phyloP scores from a whole-genome alignment of 2,329 filamentous ascomycete genomes.

The Hymenoscyphus fraxineus region DNA sequence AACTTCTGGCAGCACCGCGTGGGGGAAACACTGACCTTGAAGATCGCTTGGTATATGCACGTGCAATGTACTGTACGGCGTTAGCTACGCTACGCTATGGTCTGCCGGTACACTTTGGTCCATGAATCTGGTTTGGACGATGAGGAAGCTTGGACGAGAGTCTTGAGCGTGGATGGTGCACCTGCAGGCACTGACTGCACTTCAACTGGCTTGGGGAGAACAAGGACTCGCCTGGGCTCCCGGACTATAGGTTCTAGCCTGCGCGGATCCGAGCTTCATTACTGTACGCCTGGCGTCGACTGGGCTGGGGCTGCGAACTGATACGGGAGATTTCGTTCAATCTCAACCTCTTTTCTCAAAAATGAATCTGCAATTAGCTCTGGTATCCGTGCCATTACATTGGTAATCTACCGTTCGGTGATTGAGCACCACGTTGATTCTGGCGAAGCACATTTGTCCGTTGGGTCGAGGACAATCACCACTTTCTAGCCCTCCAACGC shows the following conservation, averaged over 20 bases:
- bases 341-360: background rate
- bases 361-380: background rate
- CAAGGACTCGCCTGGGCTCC: background rate
- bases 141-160: conserved; percentile 8
- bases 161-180: background rate
- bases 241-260: conserved; percentile 16
- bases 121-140: background rate
- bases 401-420: background rate
- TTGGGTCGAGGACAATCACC: conserved; percentile 1
- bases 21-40: conserved; percentile 9
- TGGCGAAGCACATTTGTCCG: background rate
- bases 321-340: conserved; percentile 9
- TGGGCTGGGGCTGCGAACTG: conserved; percentile 6
- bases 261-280: conserved; percentile 20
- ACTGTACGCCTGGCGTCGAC: conserved; percentile 4
- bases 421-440: background rate
- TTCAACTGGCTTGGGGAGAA: background rate
- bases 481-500: background rate
- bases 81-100: conserved; percentile 1
- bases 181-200: background rate
- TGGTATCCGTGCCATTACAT: background rate
- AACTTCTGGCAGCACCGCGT: conserved; percentile 13
- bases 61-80: background rate
- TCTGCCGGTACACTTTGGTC: background rate
- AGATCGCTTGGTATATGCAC: conserved; percentile 6